These are phyloP conservation scores for Cladobotryum protrusum DNA, from an alignment of 2,329 filamentous ascomycete species.

Conservation along the genomic window DNA sequence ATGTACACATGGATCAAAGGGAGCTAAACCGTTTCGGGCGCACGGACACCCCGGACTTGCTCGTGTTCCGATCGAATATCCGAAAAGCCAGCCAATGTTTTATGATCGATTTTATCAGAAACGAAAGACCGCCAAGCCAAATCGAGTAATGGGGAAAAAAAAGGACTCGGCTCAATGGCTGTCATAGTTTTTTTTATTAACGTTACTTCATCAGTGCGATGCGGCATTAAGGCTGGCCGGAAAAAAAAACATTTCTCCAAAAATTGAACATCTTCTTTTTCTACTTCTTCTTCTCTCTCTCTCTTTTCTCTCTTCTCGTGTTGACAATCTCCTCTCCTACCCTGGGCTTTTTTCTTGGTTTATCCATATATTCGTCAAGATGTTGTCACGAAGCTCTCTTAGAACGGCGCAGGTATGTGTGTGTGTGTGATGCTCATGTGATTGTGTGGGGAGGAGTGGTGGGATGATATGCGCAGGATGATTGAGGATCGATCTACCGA, in stretches of 20 bases:
- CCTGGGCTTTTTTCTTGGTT: slow-evolving; percentile 5
- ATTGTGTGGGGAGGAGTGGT: not conserved
- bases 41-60: too few species aligned
- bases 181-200: not conserved
- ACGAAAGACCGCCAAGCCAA: not conserved
- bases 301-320: slow-evolving; percentile 2
- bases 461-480: not conserved
- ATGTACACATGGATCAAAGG: too few species aligned
- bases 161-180: slow-evolving; percentile 10
- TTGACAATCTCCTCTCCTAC: slow-evolving; percentile 18
- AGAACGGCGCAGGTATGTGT: slow-evolving; percentile 51
- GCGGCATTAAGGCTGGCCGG: too few species aligned
- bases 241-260: not conserved
- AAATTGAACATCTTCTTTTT: slow-evolving; percentile 7
- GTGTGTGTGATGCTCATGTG: slow-evolving; percentile 5
- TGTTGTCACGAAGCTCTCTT: slow-evolving; percentile 54
- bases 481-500: not conserved
- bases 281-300: not conserved
- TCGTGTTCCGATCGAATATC: too few species aligned
- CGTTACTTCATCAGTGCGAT: slow-evolving; percentile 5
- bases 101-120: too few species aligned
- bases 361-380: slow-evolving; percentile 27
- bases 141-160: slow-evolving; percentile 4
- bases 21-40: too few species aligned
- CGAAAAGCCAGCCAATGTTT: too few species aligned